phyloP scores from a whole-genome alignment of 345 rosid genomes.

The Boechera divaricarpa region DNA sequence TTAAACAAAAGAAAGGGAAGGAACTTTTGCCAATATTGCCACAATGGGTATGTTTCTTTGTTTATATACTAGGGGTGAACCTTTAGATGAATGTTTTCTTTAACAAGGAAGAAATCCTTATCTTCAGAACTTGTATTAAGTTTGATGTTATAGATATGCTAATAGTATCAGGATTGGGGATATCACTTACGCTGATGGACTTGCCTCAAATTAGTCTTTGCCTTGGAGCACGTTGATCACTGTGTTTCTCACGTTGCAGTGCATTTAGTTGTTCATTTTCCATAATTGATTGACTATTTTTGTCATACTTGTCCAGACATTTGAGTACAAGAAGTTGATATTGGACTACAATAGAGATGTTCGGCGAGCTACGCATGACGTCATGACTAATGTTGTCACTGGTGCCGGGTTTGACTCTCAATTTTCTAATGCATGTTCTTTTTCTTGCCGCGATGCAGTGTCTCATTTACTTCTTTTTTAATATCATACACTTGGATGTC shows the following conservation, averaged over 20 bases:
- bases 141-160: slow-evolving; percentile 19
- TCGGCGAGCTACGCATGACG: slow-evolving; percentile 88
- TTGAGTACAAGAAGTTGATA: slow-evolving; percentile 87
- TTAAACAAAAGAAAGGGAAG: slow-evolving; percentile 80
- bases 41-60: slow-evolving; percentile 77
- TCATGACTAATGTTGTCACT: slow-evolving; percentile 77
- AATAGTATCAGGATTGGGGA: not conserved
- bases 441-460: not conserved
- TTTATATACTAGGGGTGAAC: not conserved
- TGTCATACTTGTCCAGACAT: slow-evolving; percentile 55
- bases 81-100: not conserved
- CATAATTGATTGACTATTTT: slow-evolving; percentile 15
- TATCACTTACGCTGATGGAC: slow-evolving; percentile 9
- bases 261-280: not conserved
- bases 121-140: slow-evolving; percentile 3
- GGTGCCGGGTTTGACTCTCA: slow-evolving; percentile 67
- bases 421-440: slow-evolving; percentile 2
- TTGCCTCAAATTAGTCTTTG: slow-evolving; percentile 7
- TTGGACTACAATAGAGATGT: slow-evolving; percentile 94
- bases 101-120: slow-evolving; percentile 3
- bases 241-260: slow-evolving; percentile 23
- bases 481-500: slow-evolving; percentile 22
- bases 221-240: slow-evolving; percentile 8
- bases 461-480: slow-evolving; percentile 23
- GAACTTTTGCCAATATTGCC: slow-evolving; percentile 70